Evolutionary conservation across 1,284 basidiomycete genomes (phyloP), one percentile per base, ranked within the genome.

Genomic region (Fistulinella cinereoalba): DNA sequence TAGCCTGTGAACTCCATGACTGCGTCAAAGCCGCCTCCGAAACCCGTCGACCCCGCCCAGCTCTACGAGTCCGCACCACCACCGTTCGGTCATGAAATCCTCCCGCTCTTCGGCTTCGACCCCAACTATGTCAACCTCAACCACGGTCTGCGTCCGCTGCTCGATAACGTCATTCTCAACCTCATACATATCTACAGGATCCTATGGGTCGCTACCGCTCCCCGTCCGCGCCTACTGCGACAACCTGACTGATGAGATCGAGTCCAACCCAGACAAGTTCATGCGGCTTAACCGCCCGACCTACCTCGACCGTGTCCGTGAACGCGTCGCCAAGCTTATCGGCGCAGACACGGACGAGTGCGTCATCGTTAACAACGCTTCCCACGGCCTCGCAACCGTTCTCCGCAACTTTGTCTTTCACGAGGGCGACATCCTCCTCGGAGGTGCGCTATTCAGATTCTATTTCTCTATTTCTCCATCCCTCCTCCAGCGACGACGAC

Each of bases 371-470:
- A 71, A 74, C 6, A 90, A 88, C 51, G 73, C 82, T 0, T 82
- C 81, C 0, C 77, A 81, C 54, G 88, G 83, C 2, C 54, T 91
- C 33, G 81, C 83, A 55, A 86, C 80, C 8, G 69, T 91, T 27
- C 58, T 88, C 38, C 64, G 74, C 34, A 88, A 87, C 56, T 71
- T 91, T 22, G 58, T 62, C 33, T 75, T 72, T 65, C 63, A 70
- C 33, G 52, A 71, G 22, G 76, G 68, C 0, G 79, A 81, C 56
- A 63, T 75, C 12, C 64, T 80, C 34, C 56, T 79, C 29, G 60
- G 58, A 55, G 44, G 76, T 71, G 42, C 42, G 37, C 41, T 15
- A 7, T 18, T 24, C 12, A 15, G n/a, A n/a, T 15, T 11, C 6
- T 6, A 10, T 0, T 16, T 44, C 54, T 27, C 25, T 3, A n/a